Conservation (phyloP, 2,329 filamentous ascomycete species). For the Microcera coccophila region DNA sequence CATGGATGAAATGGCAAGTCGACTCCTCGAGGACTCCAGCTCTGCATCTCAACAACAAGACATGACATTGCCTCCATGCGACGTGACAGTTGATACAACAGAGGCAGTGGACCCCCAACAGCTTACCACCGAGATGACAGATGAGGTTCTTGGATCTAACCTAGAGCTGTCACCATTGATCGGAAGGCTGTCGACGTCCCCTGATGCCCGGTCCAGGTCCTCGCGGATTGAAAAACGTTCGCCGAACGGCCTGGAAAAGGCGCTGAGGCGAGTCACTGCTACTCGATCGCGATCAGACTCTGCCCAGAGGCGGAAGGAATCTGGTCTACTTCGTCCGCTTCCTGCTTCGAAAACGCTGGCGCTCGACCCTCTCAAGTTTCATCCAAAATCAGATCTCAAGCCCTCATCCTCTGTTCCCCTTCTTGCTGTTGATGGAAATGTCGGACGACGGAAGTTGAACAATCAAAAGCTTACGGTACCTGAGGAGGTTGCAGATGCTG, state of each 20-base stretch:
- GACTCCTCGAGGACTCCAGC: slow-evolving; percentile 26
- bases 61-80: slow-evolving; percentile 5
- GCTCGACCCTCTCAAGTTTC: slow-evolving; percentile 19
- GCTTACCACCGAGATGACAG: not conserved
- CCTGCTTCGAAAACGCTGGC: slow-evolving; percentile 10
- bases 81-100: slow-evolving; percentile 1
- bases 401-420: slow-evolving; percentile 10
- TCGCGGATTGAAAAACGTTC: slow-evolving; percentile 12
- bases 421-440: slow-evolving; percentile 13
- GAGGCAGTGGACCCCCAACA: not conserved
- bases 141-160: slow-evolving; percentile 7
- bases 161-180: slow-evolving; percentile 10
- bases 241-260: slow-evolving; percentile 4
- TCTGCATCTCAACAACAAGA: slow-evolving; percentile 3
- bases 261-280: slow-evolving; percentile 14
- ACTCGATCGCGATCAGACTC: slow-evolving; percentile 9
- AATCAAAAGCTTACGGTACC: not conserved
- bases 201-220: slow-evolving; percentile 3
- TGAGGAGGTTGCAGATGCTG: slow-evolving; percentile 10
- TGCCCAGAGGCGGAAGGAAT: slow-evolving; percentile 12
- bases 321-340: slow-evolving; percentile 13
- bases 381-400: slow-evolving; percentile 11
- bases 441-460: slow-evolving; percentile 3
- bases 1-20: slow-evolving; percentile 30
- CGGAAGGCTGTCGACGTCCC: slow-evolving; percentile 1